Evolutionary conservation across 345 rosid genomes (phyloP).

Genomic region (Zanthoxylum bungeanum): DNA sequence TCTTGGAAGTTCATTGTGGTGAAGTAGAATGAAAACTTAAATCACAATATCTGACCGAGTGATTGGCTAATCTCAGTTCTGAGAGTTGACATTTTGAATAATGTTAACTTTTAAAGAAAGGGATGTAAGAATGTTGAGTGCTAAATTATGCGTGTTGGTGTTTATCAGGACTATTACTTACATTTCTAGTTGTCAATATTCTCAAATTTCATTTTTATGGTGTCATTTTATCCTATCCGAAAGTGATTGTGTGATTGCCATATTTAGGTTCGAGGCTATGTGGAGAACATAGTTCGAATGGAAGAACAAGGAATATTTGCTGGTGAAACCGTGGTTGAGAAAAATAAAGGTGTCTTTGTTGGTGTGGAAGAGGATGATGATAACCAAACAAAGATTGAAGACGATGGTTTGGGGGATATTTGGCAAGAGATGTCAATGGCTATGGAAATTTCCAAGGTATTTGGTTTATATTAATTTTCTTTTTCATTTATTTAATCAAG

Average conservation of each 20-base stretch:
- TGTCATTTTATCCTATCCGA: constrained; percentile 4
- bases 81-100: not conserved
- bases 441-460: constrained; percentile 68
- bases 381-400: constrained; percentile 31
- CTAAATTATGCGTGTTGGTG: not conserved
- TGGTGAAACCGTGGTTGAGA: constrained; percentile 26
- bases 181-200: not conserved
- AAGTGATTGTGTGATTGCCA: constrained; percentile 9
- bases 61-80: not conserved
- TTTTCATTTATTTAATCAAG: not conserved
- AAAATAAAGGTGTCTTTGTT: constrained; percentile 62
- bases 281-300: constrained; percentile 17
- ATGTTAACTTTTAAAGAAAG: not conserved
- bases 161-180: not conserved
- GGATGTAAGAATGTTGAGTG: not conserved
- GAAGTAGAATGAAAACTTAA: constrained; percentile 5
- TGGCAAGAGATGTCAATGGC: constrained; percentile 86
- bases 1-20: constrained; percentile 9
- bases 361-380: constrained; percentile 53
- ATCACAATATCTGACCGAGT: not conserved
- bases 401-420: constrained; percentile 77
- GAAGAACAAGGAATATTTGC: constrained; percentile 19
- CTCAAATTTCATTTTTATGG: not conserved
- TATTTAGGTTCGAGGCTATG: constrained; percentile 22
- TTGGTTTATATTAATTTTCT: not conserved